Evolutionary conservation across 1,284 basidiomycete species (phyloP).

Genomic region (Baeospora myosura): DNA sequence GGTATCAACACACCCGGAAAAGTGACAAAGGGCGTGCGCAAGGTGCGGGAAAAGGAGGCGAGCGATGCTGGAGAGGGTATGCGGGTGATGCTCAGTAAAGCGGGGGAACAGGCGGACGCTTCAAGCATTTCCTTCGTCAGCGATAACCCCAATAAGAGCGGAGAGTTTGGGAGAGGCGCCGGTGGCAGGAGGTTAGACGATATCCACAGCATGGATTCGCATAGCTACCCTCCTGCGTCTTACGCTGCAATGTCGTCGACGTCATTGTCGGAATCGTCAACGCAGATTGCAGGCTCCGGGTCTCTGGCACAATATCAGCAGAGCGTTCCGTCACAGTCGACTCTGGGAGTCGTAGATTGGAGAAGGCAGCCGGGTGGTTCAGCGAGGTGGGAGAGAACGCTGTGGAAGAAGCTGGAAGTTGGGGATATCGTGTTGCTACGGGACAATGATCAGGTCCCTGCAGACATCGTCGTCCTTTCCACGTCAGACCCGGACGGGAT

Average conservation of each 20-base stretch:
- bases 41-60: slow-evolving; percentile 79
- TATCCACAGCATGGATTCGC: slow-evolving; percentile 59
- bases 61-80: slow-evolving; percentile 44
- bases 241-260: slow-evolving; percentile 23
- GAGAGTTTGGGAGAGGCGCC: slow-evolving; percentile 34
- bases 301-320: slow-evolving; percentile 39
- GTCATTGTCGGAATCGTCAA: slow-evolving; percentile 26
- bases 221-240: slow-evolving; percentile 46
- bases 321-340: slow-evolving; percentile 43
- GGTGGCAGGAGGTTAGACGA: slow-evolving; percentile 52
- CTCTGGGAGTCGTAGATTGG: slow-evolving; percentile 75
- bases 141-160: slow-evolving; percentile 32
- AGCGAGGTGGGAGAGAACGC: slow-evolving; percentile 87
- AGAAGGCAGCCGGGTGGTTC: slow-evolving; percentile 59
- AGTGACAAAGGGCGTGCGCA: slow-evolving; percentile 80
- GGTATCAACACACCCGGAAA: slow-evolving; percentile 63
- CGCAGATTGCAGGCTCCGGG: slow-evolving; percentile 25
- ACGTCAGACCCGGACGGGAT: slow-evolving; percentile 80
- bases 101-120: slow-evolving; percentile 29
- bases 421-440: slow-evolving; percentile 90
- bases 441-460: slow-evolving; percentile 94
- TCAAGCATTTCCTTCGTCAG: slow-evolving; percentile 32
- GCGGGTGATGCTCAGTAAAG: slow-evolving; percentile 57
- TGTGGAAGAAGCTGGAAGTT: slow-evolving; percentile 98
- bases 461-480: slow-evolving; percentile 86